Base-by-base conservation (phyloP, 2,329 filamentous ascomycete species). In the Penicillium brasilianum region DNA sequence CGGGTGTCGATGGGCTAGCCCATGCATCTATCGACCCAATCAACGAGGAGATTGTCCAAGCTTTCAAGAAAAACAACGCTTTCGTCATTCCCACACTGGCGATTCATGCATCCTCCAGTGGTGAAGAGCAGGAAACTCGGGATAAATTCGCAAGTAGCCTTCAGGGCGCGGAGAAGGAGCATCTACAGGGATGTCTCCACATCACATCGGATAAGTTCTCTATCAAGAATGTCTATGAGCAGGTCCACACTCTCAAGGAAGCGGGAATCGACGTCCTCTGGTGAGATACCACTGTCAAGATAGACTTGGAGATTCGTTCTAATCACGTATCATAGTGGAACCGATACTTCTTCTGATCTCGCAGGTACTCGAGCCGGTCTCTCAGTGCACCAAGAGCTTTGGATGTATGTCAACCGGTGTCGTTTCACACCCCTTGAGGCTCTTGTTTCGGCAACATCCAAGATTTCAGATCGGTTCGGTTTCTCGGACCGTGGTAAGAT, bases 251-350 rank as follows among this genome's bases (percentile, higher is more conserved):
- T 8, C 57, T 60, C 13, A 62, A 62, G 30, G 50, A 62, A n/a
- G 57, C 60, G 2, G 60, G 57, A 16, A 60, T 62, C 8, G 60
- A 62, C 43, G 34, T 62, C n/a, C n/a, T 62, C 3, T 62, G 60
- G 60, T 62, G 16, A 50, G 41, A 2, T 16, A n/a, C 11, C 2
- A 14, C 34, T 13, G 18, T 37, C 4, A 5, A 22, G 11, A 46
- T 3, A 13, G 16, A 39, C 8, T 36, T 3, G 30, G 13, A 13
- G 3, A 30, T 11, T 9, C 18, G 28, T 39, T 8, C 52, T 59
- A 20, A 57, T 36, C 22, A 32, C 7, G 25, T 20, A 18, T n/a
- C 14, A 10, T 20, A 63, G 57, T 57, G 60, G 60, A 39, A 60
- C 60, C 11, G 60, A 62, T 55, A 62, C 60, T 1, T 46, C 57